phyloP scores from a whole-genome alignment of 2,329 filamentous ascomycete genomes.

The Pseudohalonectria lignicola region DNA sequence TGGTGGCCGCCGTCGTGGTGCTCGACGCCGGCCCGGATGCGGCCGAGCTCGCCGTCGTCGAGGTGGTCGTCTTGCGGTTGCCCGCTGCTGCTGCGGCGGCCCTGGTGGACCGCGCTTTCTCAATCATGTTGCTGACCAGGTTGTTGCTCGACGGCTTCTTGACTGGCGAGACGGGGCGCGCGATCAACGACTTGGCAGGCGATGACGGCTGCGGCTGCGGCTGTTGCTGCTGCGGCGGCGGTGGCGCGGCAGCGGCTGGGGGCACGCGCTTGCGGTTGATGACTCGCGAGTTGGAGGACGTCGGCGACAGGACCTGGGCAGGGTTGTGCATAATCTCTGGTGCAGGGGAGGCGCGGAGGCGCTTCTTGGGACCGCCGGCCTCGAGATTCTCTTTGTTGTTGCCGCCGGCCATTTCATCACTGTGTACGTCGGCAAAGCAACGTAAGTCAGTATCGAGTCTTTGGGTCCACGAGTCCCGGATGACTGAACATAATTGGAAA shows the following conservation, averaged over 20 bases:
- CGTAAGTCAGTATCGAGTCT: too few species aligned
- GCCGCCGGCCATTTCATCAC: constrained; percentile 49
- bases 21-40: constrained; percentile 7
- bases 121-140: constrained; percentile 45
- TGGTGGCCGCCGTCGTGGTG: constrained; percentile 19
- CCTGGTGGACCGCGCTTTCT: constrained; percentile 47
- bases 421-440: constrained; percentile 22
- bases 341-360: constrained; percentile 31
- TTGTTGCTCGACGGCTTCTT: constrained; percentile 39
- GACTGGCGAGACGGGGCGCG: constrained; percentile 50
- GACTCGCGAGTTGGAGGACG: constrained; percentile 69
- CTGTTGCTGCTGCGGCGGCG: constrained; percentile 15
- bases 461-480: too few species aligned
- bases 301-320: constrained; percentile 64
- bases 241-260: constrained; percentile 8
- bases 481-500: too few species aligned
- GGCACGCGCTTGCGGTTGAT: constrained; percentile 35
- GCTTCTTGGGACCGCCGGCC: constrained; percentile 59
- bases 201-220: too few species aligned
- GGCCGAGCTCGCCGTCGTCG: constrained; percentile 27
- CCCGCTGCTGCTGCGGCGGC: constrained; percentile 24
- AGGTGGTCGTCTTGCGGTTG: constrained; percentile 30
- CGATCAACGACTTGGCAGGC: constrained; percentile 45
- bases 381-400: constrained; percentile 76
- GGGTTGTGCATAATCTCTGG: constrained; percentile 30